Evolutionary conservation across 768 basidiomycete species (phyloP).

Genomic region (Russula sp.): DNA sequence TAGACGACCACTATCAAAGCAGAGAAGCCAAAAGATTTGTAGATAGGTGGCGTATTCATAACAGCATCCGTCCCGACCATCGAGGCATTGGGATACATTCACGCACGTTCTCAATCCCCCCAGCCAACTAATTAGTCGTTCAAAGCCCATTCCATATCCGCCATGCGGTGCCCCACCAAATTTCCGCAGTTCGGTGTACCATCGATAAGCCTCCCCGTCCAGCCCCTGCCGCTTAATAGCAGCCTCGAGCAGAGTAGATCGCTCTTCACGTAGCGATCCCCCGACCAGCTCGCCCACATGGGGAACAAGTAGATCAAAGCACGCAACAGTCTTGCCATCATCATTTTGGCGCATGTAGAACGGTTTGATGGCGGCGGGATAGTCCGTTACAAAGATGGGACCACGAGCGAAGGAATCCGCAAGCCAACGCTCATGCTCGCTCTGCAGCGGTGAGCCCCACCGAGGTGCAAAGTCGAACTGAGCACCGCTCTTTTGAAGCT

Average conservation of each 20-base stretch:
- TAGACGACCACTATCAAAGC: not conserved
- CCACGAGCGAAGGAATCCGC: slow-evolving; percentile 63
- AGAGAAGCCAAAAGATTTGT: not conserved
- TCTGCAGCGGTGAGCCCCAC: slow-evolving; percentile 74
- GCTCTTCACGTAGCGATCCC: slow-evolving; percentile 86
- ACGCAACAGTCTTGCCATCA: slow-evolving; percentile 65
- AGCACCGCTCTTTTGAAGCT: slow-evolving; percentile 44
- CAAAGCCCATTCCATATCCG: slow-evolving; percentile 96
- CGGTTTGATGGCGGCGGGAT: slow-evolving; percentile 79
- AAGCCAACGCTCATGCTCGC: slow-evolving; percentile 93
- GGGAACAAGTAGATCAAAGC: slow-evolving; percentile 93
- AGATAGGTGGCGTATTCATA: slow-evolving; percentile 39
- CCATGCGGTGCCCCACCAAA: slow-evolving; percentile 91
- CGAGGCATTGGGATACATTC: slow-evolving; percentile 92
- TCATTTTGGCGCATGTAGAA: slow-evolving; percentile 91
- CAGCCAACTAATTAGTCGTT: slow-evolving; percentile 83
- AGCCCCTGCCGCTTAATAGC: slow-evolving; percentile 51
- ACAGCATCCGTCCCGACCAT: slow-evolving; percentile 76
- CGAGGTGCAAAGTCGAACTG: slow-evolving; percentile 55
- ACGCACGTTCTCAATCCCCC: slow-evolving; percentile 87
- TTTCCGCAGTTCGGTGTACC: slow-evolving; percentile 82
- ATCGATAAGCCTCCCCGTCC: slow-evolving; percentile 46
- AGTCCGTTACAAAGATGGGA: slow-evolving; percentile 90
- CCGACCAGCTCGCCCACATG: slow-evolving; percentile 86
- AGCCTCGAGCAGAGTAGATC: slow-evolving; percentile 48